A percentile compares a stretch with the other conserved stretches of the same genome.
Evolutionary conservation across 768 basidiomycete species (phyloP).

Genomic region (Calocybe indica): DNA sequence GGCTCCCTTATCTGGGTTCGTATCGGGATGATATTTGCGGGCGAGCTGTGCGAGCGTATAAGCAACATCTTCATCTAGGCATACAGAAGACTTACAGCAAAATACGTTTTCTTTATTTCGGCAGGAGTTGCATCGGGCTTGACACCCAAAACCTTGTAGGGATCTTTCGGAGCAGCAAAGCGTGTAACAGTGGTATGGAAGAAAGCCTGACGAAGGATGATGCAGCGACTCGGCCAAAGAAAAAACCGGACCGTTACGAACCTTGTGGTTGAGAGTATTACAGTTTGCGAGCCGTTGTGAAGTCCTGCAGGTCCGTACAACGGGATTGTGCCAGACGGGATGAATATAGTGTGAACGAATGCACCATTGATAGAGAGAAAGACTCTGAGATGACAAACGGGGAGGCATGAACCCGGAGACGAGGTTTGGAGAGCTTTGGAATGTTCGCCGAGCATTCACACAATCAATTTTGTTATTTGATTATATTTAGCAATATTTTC

Average conservation of each 20-base stretch:
- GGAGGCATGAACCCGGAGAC: slow-evolving; percentile 35
- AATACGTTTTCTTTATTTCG: slow-evolving; percentile 98
- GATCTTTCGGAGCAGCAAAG: slow-evolving; percentile 65
- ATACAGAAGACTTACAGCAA: slow-evolving; percentile 58
- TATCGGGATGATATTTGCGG: slow-evolving; percentile 97
- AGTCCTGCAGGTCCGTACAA: too few relatives aligned
- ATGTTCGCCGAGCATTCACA: slow-evolving; percentile 12
- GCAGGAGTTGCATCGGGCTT: slow-evolving; percentile 72
- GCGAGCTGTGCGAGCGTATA: slow-evolving; percentile 61
- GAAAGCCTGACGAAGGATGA: slow-evolving; percentile 45
- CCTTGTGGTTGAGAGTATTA: too few relatives aligned
- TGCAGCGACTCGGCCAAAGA: background rate
- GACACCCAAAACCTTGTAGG: slow-evolving; percentile 89
- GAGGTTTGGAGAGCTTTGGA: slow-evolving; percentile 22
- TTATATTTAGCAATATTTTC: too few relatives aligned
- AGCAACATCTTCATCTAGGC: slow-evolving; percentile 1
- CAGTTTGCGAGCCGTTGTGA: too few relatives aligned
- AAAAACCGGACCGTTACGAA: too few relatives aligned
- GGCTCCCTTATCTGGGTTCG: slow-evolving; percentile 87
- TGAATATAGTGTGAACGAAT: too few relatives aligned
- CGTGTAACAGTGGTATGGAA: slow-evolving; percentile 65
- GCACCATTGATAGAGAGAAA: slow-evolving; percentile 20
- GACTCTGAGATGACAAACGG: slow-evolving; percentile 41
- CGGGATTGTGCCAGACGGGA: too few relatives aligned
- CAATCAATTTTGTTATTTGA: too few relatives aligned